phyloP scores from a whole-genome alignment of 192 early-diverging fungal genomes.

The Bifiguratus adelaidae region DNA sequence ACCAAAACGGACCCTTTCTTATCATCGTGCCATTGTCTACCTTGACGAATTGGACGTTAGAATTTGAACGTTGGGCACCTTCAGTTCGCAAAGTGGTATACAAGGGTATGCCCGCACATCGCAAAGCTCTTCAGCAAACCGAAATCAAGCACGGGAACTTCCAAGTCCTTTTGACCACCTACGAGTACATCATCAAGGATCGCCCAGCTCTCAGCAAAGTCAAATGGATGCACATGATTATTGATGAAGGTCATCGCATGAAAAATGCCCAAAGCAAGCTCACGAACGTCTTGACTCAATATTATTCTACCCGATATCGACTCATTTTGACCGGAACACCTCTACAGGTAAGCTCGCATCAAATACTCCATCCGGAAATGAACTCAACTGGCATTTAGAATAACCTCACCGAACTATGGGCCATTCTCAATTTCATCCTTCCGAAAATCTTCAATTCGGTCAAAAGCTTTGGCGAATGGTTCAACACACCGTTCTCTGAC shows the following conservation, averaged over 20 bases:
- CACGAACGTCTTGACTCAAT: conserved; percentile 73
- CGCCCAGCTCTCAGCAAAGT: conserved; percentile 75
- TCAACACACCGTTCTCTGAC: conserved; percentile 88
- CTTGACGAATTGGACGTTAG: conserved; percentile 91
- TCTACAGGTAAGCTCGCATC: conserved; percentile 54
- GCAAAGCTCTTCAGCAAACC: conserved; percentile 54
- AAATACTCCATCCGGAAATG: neutral
- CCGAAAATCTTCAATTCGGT: conserved; percentile 96
- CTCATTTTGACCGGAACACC: conserved; percentile 97
- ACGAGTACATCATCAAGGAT: conserved; percentile 94
- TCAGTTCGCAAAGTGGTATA: conserved; percentile 79
- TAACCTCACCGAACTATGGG: conserved; percentile 96
- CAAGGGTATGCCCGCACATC: conserved; percentile 75
- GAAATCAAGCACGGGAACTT: conserved; percentile 71
- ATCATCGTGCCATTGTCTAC: conserved; percentile 96
- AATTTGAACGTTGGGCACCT: conserved; percentile 99
- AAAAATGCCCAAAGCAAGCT: conserved; percentile 91
- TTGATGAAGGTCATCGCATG: conserved; percentile 99
- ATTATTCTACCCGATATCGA: conserved; percentile 83
- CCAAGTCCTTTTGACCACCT: conserved; percentile 95
- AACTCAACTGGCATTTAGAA: conserved; percentile 40
- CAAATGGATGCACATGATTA: conserved; percentile 97
- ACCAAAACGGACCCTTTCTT: conserved; percentile 90
- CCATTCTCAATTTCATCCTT: conserved; percentile 90
- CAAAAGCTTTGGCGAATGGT: conserved; percentile 98